phyloP scores from a whole-genome alignment of 129 eudicot species.

The Escallonia herrerae region DNA sequence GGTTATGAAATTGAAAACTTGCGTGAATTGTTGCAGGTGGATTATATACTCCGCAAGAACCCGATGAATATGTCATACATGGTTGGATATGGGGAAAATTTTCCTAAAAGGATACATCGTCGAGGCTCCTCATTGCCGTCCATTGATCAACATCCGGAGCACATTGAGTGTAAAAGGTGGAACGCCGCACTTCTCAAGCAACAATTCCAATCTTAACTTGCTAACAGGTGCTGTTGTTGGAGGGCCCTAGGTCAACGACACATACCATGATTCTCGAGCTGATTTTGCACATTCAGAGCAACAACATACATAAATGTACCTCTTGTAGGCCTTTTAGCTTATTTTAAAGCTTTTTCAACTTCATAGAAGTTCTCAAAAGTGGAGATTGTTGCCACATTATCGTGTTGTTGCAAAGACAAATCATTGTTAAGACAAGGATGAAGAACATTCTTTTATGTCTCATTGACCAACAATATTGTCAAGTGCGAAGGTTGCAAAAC shows the following conservation, averaged over 20 bases:
- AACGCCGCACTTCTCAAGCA: slow-evolving; percentile 10
- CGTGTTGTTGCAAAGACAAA: too few species aligned
- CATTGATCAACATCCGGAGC: slow-evolving; percentile 3
- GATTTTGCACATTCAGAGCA: slow-evolving; percentile 38
- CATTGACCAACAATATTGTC: too few species aligned
- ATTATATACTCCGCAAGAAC: slow-evolving; percentile 43
- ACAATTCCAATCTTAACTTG: slow-evolving; percentile 27
- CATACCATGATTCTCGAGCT: slow-evolving; percentile 23
- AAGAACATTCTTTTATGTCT: too few species aligned
- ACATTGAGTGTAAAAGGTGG: slow-evolving; percentile 37
- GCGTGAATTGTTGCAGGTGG: slow-evolving; percentile 15
- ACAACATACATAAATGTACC: slow-evolving; percentile 62
- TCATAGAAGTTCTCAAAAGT: too few species aligned
- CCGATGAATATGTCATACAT: slow-evolving; percentile 48
- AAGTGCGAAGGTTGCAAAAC: too few species aligned
- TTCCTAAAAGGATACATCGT: slow-evolving; percentile 45
- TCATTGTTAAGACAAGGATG: too few species aligned
- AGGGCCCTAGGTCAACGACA: slow-evolving; percentile 45
- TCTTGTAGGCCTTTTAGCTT: slow-evolving; percentile 43
- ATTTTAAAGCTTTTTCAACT: slow-evolving; percentile 10
- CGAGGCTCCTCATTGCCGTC: slow-evolving; percentile 50
- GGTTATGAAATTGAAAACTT: too few species aligned
- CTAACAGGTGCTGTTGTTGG: slow-evolving; percentile 54
- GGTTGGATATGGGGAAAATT: slow-evolving; percentile 55
- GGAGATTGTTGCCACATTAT: too few species aligned